Percentiles rank a stretch among this genome's conserved stretches.
These are phyloP conservation scores for Aureobasidium zeae DNA, from an alignment of 2,329 filamentous ascomycete genomes.

Conservation along the genomic window DNA sequence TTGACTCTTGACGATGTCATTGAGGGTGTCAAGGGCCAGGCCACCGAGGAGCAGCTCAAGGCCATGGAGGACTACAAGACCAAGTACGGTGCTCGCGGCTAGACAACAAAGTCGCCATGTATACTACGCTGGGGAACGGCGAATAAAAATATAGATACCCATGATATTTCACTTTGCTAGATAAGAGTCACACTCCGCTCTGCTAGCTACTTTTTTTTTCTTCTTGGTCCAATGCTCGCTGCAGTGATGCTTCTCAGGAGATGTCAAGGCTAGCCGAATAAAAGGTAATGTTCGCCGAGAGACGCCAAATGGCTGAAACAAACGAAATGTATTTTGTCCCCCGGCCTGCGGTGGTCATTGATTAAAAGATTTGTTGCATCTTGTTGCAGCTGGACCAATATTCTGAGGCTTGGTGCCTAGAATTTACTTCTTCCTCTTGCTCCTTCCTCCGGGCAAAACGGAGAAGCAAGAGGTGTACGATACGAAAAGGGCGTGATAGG, in stretches of 20 bases:
- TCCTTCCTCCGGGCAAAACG: background rate
- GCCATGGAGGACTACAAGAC: conserved; percentile 63
- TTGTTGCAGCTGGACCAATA: background rate
- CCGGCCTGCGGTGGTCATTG: background rate
- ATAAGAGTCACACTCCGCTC: conserved; percentile 8
- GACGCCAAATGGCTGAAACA: background rate
- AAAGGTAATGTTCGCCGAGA: background rate
- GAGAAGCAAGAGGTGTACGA: background rate
- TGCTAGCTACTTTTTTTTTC: no score
- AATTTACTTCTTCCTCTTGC: background rate
- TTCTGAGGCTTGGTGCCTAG: background rate
- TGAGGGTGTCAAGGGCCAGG: conserved; percentile 35
- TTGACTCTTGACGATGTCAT: conserved; percentile 73
- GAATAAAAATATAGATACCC: conserved; percentile 13
- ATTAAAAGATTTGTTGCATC: background rate
- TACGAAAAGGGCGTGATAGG: conserved; percentile 10
- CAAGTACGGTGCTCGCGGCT: conserved; percentile 26
- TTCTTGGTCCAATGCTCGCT: no score
- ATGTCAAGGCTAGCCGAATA: no score
- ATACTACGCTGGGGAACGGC: conserved; percentile 1
- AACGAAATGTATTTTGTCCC: background rate
- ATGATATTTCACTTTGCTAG: background rate
- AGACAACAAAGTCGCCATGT: conserved; percentile 6
- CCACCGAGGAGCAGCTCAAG: conserved; percentile 38
- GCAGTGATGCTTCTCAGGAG: background rate